phyloP scores from a whole-genome alignment of 139 green algal species.

The Trebouxia sp. region DNA sequence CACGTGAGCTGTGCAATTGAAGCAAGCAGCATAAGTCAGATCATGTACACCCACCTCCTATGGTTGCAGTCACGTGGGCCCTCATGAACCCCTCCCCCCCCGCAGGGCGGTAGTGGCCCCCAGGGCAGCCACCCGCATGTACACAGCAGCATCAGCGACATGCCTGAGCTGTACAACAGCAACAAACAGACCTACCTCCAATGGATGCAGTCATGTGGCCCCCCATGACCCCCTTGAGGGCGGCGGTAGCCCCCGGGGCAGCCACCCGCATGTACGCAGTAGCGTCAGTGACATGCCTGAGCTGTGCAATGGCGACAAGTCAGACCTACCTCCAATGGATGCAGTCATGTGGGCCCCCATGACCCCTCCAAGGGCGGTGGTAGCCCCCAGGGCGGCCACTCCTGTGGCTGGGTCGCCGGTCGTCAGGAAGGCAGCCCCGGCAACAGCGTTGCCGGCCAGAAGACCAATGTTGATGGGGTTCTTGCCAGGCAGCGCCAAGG shows the following conservation, averaged over 20 bases:
- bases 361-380: conserved; percentile 64
- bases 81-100: conserved; percentile 64
- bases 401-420: conserved; percentile 50
- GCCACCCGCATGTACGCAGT: conserved; percentile 44
- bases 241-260: conserved; percentile 59
- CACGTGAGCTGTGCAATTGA: no score
- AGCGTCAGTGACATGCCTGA: no score
- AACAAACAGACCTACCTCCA: conserved; percentile 58
- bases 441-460: conserved; percentile 50
- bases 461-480: conserved; percentile 73
- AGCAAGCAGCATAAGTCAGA: no score
- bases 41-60: conserved; percentile 48
- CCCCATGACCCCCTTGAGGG: conserved; percentile 70
- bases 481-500: conserved; percentile 79
- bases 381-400: conserved; percentile 56
- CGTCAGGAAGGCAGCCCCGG: conserved; percentile 56
- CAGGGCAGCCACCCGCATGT: conserved; percentile 51
- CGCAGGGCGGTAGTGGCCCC: conserved; percentile 59
- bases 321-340: conserved; percentile 74
- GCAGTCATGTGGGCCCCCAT: conserved; percentile 85
- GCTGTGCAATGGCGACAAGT: no score
- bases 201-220: conserved; percentile 85
- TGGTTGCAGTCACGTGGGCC: conserved; percentile 80
- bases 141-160: no score
- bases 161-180: no score